Percentiles rank a stretch among this genome's conserved stretches.
phyloP scores from a whole-genome alignment of 2,329 filamentous ascomycete species.

The Albophoma yamanashiensis region DNA sequence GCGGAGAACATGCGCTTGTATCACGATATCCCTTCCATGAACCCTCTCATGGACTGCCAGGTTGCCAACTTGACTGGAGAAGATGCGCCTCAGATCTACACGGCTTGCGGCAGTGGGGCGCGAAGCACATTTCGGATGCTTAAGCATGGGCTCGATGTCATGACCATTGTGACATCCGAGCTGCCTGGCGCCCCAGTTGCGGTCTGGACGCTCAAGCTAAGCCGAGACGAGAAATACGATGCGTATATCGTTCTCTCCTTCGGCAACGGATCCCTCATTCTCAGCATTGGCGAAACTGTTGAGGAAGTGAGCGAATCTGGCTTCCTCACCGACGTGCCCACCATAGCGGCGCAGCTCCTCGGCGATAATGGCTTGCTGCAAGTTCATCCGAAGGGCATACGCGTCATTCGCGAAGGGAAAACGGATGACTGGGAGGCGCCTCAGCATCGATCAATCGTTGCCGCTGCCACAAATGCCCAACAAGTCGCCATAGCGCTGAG shows the following conservation, averaged over 20 bases:
- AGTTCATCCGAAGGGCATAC: slow-evolving; percentile 91
- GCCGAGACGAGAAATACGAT: slow-evolving; percentile 72
- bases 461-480: slow-evolving; percentile 83
- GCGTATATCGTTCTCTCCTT: slow-evolving; percentile 95
- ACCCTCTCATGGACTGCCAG: slow-evolving; percentile 84
- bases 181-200: slow-evolving; percentile 79
- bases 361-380: slow-evolving; percentile 90
- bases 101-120: slow-evolving; percentile 79
- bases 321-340: slow-evolving; percentile 80
- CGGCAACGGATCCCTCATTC: slow-evolving; percentile 76
- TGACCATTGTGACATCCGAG: slow-evolving; percentile 91
- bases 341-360: slow-evolving; percentile 84
- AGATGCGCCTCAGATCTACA: slow-evolving; percentile 93
- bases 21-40: slow-evolving; percentile 79
- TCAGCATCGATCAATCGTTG: slow-evolving; percentile 88
- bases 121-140: slow-evolving; percentile 84
- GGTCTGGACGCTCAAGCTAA: slow-evolving; percentile 92
- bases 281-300: slow-evolving; percentile 94
- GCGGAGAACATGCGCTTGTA: slow-evolving; percentile 76
- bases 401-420: slow-evolving; percentile 69
- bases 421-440: slow-evolving; percentile 92
- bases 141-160: slow-evolving; percentile 86
- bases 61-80: slow-evolving; percentile 84
- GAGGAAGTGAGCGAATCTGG: slow-evolving; percentile 92
- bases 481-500: slow-evolving; percentile 92